Evolutionary conservation across 768 basidiomycete genomes (phyloP).

Genomic region (Polyporus arcularius): DNA sequence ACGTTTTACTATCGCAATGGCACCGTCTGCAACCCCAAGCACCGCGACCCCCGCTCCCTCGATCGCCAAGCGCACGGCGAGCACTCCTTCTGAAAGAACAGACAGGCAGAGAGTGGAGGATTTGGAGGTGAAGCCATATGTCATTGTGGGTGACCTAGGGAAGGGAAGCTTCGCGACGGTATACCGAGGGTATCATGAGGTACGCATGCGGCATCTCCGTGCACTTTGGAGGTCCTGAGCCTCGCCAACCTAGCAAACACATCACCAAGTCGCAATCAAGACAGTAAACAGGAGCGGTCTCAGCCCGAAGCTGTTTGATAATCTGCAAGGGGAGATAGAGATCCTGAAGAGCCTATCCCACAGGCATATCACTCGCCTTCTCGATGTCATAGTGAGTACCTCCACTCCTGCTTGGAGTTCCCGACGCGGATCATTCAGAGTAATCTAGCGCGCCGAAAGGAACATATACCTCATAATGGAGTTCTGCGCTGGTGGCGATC

Average conservation of each 20-base stretch:
- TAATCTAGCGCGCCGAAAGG: slow-evolving; percentile 62
- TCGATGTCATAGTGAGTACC: slow-evolving; percentile 82
- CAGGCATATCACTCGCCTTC: slow-evolving; percentile 87
- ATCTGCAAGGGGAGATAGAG: slow-evolving; percentile 96
- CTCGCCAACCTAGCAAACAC: slow-evolving; percentile 57
- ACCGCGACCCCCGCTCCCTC: slow-evolving; percentile 10
- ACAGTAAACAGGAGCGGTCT: slow-evolving; percentile 87
- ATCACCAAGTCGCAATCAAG: slow-evolving; percentile 88
- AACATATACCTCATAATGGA: slow-evolving; percentile 97
- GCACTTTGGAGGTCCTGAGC: neutral
- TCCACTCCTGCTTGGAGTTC: neutral
- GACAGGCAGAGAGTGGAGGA: slow-evolving; percentile 45
- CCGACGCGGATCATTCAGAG: neutral
- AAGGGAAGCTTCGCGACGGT: slow-evolving; percentile 97
- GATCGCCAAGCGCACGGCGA: slow-evolving; percentile 22
- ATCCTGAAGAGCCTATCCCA: slow-evolving; percentile 94
- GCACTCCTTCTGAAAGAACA: slow-evolving; percentile 17
- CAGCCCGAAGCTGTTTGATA: slow-evolving; percentile 91
- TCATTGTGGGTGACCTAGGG: slow-evolving; percentile 75
- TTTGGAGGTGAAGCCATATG: slow-evolving; percentile 74
- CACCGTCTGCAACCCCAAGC: slow-evolving; percentile 22
- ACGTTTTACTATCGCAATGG: slow-evolving; percentile 18
- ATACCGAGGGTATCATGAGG: slow-evolving; percentile 91
- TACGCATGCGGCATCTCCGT: slow-evolving; percentile 37
- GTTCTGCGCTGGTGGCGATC: slow-evolving; percentile 93